Evolutionary conservation across 805 yeast genomes (phyloP).

Genomic region (Kuraishia borneana): DNA sequence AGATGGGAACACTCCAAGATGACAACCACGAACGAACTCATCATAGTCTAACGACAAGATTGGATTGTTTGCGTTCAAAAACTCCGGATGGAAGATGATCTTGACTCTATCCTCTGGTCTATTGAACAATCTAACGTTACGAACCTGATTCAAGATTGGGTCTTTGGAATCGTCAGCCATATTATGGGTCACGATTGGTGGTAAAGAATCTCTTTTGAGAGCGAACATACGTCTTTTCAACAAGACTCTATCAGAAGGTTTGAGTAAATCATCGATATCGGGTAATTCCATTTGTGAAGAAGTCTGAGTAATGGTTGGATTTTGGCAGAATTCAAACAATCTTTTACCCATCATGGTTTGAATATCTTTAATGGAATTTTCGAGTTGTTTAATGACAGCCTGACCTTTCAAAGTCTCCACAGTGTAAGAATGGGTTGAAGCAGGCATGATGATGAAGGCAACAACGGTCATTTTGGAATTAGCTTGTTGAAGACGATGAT

Average conservation of each 20-base stretch:
- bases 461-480: constrained; percentile 89
- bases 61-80: constrained; percentile 89
- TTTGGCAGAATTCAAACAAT: constrained; percentile 74
- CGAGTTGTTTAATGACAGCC: constrained; percentile 88
- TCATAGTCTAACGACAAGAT: constrained; percentile 89
- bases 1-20: constrained; percentile 95
- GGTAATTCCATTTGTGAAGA: constrained; percentile 41
- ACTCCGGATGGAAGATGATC: constrained; percentile 96
- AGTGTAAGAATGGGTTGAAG: constrained; percentile 85
- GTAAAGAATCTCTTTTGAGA: constrained; percentile 76
- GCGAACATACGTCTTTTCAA: constrained; percentile 91
- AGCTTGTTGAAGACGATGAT: constrained; percentile 70
- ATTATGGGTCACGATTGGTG: constrained; percentile 95
- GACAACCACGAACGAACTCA: constrained; percentile 96
- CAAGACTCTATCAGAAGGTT: constrained; percentile 78
- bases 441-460: constrained; percentile 98
- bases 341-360: constrained; percentile 80
- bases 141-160: constrained; percentile 83
- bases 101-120: constrained; percentile 85
- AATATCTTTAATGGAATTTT: constrained; percentile 79
- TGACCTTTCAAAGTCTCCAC: constrained; percentile 94
- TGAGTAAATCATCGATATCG: constrained; percentile 70
- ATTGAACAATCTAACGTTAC: constrained; percentile 87
- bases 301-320: constrained; percentile 29
- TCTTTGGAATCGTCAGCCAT: constrained; percentile 89